These are phyloP conservation scores for Drechslerella dactyloides DNA, from an alignment of 2,329 filamentous ascomycete genomes.

Conservation along the genomic window DNA sequence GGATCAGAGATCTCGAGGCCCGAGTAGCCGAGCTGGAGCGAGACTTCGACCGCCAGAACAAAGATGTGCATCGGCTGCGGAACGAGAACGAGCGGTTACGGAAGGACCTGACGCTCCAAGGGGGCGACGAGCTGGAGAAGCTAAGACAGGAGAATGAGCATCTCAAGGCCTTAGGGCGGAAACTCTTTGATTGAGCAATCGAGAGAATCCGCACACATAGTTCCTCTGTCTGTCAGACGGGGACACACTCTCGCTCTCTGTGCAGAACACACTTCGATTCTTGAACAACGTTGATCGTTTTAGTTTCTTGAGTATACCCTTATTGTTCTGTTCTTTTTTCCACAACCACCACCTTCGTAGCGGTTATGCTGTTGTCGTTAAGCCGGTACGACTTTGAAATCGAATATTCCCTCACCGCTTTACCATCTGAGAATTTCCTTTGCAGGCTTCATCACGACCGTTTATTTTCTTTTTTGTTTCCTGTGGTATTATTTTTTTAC, in stretches of 20 bases:
- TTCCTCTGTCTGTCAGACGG: no score
- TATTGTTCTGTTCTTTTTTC: constrained; percentile 24
- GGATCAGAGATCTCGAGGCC: constrained; percentile 31
- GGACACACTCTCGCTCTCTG: no score
- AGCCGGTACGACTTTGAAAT: no score
- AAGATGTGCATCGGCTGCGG: constrained; percentile 32
- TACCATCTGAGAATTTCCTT: constrained; percentile 9
- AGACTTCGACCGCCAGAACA: constrained; percentile 40
- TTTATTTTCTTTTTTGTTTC: no score
- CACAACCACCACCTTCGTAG: constrained; percentile 19
- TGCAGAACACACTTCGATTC: constrained; percentile 23
- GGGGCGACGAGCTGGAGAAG: constrained; percentile 45
- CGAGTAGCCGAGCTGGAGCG: constrained; percentile 32
- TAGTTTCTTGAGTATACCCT: constrained; percentile 51
- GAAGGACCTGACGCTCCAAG: constrained; percentile 46
- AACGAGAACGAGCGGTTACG: constrained; percentile 45
- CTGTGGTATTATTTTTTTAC: not conserved
- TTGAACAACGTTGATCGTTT: constrained; percentile 47
- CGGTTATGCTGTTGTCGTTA: not conserved
- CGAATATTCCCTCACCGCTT: no score
- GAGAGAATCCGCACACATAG: constrained; percentile 21
- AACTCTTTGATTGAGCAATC: constrained; percentile 35
- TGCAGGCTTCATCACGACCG: constrained; percentile 13
- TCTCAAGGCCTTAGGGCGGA: constrained; percentile 44
- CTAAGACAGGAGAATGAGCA: constrained; percentile 44